Percentiles rank a stretch among this genome's conserved stretches.
phyloP scores from a whole-genome alignment of 495 filamentous ascomycete species.

The Penicillium paradoxum region DNA sequence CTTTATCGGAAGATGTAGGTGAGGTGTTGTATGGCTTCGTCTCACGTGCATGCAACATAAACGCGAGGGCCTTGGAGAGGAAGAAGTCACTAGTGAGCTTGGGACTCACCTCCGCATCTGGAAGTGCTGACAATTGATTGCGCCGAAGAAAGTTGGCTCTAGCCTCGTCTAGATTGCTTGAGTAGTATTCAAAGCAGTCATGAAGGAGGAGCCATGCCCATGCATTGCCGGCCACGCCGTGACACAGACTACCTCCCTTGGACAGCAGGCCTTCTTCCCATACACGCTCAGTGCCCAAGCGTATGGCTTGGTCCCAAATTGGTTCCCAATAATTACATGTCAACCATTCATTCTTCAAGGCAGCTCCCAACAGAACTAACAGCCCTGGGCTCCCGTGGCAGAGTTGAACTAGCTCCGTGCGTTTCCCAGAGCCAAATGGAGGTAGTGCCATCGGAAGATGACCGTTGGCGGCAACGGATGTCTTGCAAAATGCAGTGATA shows the following conservation, averaged over 20 bases:
- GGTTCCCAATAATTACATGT: conserved; percentile 32
- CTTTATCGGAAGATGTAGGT: conserved; percentile 10
- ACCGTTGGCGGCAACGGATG: conserved; percentile 33
- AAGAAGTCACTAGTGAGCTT: conserved; percentile 35
- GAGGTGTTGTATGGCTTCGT: conserved; percentile 35
- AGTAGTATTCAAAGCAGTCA: conserved; percentile 30
- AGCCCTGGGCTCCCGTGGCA: conserved; percentile 45
- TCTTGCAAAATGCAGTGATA: conserved; percentile 35
- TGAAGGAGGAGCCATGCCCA: conserved; percentile 38
- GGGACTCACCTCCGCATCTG: neutral
- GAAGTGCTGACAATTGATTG: neutral
- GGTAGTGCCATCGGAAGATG: conserved; percentile 40
- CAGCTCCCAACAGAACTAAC: conserved; percentile 33
- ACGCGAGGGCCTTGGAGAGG: conserved; percentile 37
- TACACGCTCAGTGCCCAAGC: conserved; percentile 32
- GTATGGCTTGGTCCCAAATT: conserved; percentile 38
- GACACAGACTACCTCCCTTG: conserved; percentile 46
- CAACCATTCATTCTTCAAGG: conserved; percentile 25
- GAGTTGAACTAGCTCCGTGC: conserved; percentile 39
- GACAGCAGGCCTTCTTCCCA: conserved; percentile 46
- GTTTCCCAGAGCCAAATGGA: conserved; percentile 5
- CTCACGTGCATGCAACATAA: conserved; percentile 39
- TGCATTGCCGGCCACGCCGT: conserved; percentile 44
- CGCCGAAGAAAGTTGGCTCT: conserved; percentile 20
- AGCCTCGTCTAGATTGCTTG: conserved; percentile 16